Evolutionary conservation across 2,329 filamentous ascomycete genomes (phyloP), one percentile per base, ranked within the genome.

Genomic region (Phoma herbarum): DNA sequence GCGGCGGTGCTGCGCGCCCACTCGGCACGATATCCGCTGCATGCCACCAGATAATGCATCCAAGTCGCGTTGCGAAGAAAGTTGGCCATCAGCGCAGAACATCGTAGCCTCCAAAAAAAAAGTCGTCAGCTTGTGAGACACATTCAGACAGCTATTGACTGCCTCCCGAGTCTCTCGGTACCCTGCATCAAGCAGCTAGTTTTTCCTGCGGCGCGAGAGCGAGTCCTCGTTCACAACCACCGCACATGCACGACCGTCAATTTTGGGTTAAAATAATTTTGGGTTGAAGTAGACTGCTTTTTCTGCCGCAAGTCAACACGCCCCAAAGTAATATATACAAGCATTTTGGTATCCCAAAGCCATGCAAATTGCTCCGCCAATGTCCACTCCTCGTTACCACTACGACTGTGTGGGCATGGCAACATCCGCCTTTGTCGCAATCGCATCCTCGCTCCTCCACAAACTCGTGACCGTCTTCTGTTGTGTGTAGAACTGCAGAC

Each of bases 381-480:
- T n/a, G 6, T 39, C 10, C 7, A 26, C 2, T 14, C 14, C 8
- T 4, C 8, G 18, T 3, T 23, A n/a, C 31, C 2, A 28, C 31
- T 46, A 59, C n/a, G 56, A 59, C 18, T 89, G 86, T 31, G 86
- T 90, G 20, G 94, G 94, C 94, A 98, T 98, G 62, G 91, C 86
- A 11, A 96, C 92, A 71, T 89, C 87, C 16, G 93, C 93, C 85
- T 93, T 94, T 66, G 88, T 90, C 54, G 88, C 89, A 47, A 95
- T 85, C 0, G 92, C 93, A 80, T 97, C 93, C 72, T 93, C 88
- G 61, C 86, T 88, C 73, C 88, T 87, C 95, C 95, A 99, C 76
- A 96, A 81, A 66, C 92, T 90, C 52, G 95, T 99, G 47, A 99
- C 95, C 2, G 95, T 99, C 90, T 99, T 98, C 75, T 91, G 86